A percentile compares a stretch with the other conserved stretches of the same genome.
Conservation (phyloP, 345 rosid genomes). For the Eucalyptus decipiens region DNA sequence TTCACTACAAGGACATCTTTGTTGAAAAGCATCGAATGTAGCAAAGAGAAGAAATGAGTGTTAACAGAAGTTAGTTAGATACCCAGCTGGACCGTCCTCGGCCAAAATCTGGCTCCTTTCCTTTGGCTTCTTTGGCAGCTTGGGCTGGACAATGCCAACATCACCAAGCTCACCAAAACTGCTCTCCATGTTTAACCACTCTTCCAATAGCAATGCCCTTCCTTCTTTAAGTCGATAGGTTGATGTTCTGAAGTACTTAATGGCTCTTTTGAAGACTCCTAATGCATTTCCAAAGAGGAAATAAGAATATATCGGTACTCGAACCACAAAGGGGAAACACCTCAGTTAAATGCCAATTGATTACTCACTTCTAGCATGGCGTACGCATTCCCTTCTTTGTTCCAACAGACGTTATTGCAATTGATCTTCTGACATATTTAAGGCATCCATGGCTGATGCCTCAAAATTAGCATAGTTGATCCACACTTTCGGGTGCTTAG, state of each 20-base stretch:
- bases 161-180: constrained; percentile 62
- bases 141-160: constrained; percentile 46
- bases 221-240: constrained; percentile 80
- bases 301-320: not conserved
- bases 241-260: constrained; percentile 48
- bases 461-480: not conserved
- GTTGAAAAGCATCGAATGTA: not conserved
- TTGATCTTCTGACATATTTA: constrained; percentile 10
- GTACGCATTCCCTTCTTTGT: constrained; percentile 29
- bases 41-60: too few species aligned
- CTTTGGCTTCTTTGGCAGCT: constrained; percentile 80
- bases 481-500: constrained; percentile 85
- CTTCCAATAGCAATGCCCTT: constrained; percentile 74
- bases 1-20: not conserved
- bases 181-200: constrained; percentile 70
- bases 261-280: constrained; percentile 66
- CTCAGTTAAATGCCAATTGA: not conserved
- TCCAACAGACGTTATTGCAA: not conserved
- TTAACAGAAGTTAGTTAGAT: not conserved
- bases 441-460: constrained; percentile 7
- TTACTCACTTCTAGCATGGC: constrained; percentile 61
- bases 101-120: constrained; percentile 42
- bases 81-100: constrained; percentile 77
- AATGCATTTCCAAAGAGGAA: not conserved
- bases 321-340: not conserved